Evolutionary conservation across 2,329 filamentous ascomycete species (phyloP), one percentile per base, ranked within the genome.

Genomic region (Sporothrix variecibatus): DNA sequence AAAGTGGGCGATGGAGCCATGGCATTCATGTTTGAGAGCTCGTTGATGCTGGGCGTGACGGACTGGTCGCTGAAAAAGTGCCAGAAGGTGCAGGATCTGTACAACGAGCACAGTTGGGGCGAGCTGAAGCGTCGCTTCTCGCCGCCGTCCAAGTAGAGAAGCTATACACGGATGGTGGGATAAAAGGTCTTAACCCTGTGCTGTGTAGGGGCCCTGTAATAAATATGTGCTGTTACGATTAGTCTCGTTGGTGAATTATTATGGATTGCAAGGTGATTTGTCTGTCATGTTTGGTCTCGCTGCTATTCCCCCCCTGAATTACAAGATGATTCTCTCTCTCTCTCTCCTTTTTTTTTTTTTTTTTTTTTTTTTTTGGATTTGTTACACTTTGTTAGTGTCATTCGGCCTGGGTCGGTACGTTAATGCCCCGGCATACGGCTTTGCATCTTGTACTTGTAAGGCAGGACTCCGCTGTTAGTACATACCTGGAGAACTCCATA

Each of bases 21-120:
- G 78, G 89, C 90, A 0, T 91, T 91, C 78, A 91, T 91, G 89
- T 91, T 91, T 78, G 90, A 92, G 84, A 92, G 87, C 76, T 90
- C 86, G 72, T 79, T 92, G 72, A 92, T 93, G 89, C 86, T 93
- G 2, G 91, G 91, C 1, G 91, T 93, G 34, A 92, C 91, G 1
- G 88, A 92, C 73, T 93, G 91, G 91, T 91, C 91, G 1, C 81
- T 88, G 75, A 81, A 82, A 76, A 86, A 88, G 73, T 72, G 53
- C 20, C 40, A 71, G 81, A 84, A 77, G 88, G 88, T 88, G 15
- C 87, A 89, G 84, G 86, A 90, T 77, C 88, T 88, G 73, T 97
- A 96, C 80, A 94, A 90, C 80, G 89, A 91, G 73, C 92, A 97
- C 84, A 95, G 93, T 80, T 97, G 94, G 94, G 90, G 86, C 31